phyloP scores from a whole-genome alignment of 805 yeast genomes.

The Metschnikowia rubicola region DNA sequence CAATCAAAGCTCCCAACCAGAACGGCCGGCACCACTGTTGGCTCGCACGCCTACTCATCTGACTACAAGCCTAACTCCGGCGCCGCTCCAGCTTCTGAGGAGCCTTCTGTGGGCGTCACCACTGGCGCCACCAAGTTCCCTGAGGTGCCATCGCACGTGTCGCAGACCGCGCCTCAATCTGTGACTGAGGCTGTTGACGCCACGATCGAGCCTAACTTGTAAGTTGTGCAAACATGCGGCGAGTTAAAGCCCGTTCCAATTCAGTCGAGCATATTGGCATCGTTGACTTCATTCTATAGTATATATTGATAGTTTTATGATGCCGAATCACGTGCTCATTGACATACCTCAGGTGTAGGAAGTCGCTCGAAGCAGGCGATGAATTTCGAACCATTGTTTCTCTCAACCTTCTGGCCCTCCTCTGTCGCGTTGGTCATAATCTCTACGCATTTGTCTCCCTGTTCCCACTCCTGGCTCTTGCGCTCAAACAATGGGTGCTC shows the following conservation, averaged over 20 bases:
- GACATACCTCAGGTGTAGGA: constrained; percentile 48
- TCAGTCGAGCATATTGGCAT: neutral
- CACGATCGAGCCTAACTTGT: constrained; percentile 8
- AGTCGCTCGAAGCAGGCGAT: constrained; percentile 83
- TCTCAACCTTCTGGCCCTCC: constrained; percentile 93
- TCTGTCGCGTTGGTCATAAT: constrained; percentile 93
- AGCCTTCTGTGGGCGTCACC: constrained; percentile 25
- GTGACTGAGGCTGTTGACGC: constrained; percentile 9
- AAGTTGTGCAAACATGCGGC: neutral
- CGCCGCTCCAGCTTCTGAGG: constrained; percentile 9
- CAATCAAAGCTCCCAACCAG: constrained; percentile 57
- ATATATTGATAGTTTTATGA: constrained; percentile 2
- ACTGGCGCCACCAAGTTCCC: constrained; percentile 41
- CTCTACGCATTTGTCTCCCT: constrained; percentile 72
- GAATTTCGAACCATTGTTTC: constrained; percentile 84
- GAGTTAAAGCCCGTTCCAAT: neutral
- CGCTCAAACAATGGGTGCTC: constrained; percentile 90
- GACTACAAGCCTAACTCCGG: constrained; percentile 7
- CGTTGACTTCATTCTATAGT: neutral
- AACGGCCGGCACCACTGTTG: constrained; percentile 71
- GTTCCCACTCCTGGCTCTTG: constrained; percentile 74
- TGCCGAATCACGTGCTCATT: constrained; percentile 4
- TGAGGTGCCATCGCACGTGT: constrained; percentile 32
- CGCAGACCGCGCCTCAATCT: constrained; percentile 1
- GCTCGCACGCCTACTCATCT: constrained; percentile 23